Conservation (phyloP, 305 asterid species). For the Striga hermonthica region DNA sequence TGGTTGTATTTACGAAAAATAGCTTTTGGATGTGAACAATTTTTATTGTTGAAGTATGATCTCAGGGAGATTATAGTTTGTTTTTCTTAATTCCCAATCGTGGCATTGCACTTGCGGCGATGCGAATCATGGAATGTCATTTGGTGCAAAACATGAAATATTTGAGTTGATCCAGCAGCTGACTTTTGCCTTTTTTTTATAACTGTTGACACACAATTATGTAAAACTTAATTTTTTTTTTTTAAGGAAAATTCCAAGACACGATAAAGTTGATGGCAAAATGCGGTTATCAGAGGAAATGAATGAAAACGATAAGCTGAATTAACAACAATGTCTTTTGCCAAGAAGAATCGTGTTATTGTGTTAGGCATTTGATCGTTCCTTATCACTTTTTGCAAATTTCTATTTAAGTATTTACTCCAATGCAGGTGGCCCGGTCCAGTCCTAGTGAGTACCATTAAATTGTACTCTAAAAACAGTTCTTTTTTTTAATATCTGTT, state of each 20-base stretch:
- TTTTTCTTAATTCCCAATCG: too few relatives aligned
- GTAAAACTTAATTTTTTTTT: too few relatives aligned
- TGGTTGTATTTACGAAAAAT: slow-evolving; percentile 20
- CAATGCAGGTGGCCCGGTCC: neutral
- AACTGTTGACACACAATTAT: too few relatives aligned
- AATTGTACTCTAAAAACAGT: neutral
- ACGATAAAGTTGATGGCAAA: too few relatives aligned
- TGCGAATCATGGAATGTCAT: too few relatives aligned
- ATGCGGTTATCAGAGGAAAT: neutral
- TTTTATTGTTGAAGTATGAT: slow-evolving; percentile 9
- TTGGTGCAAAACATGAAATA: too few relatives aligned
- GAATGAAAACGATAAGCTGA: too few relatives aligned
- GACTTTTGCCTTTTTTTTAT: too few relatives aligned
- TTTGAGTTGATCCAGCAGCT: too few relatives aligned
- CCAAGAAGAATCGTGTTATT: neutral
- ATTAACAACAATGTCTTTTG: neutral
- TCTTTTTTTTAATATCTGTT: slow-evolving; percentile 2
- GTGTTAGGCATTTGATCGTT: neutral
- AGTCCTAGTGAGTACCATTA: slow-evolving; percentile 5
- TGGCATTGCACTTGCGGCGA: too few relatives aligned
- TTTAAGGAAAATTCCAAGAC: too few relatives aligned
- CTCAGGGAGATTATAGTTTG: neutral
- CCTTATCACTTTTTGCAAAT: slow-evolving; percentile 4
- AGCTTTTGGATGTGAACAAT: neutral
- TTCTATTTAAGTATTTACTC: slow-evolving; percentile 1